Base-by-base conservation (phyloP, 2,329 filamentous ascomycete species). In the Bipolaris gigantea region DNA sequence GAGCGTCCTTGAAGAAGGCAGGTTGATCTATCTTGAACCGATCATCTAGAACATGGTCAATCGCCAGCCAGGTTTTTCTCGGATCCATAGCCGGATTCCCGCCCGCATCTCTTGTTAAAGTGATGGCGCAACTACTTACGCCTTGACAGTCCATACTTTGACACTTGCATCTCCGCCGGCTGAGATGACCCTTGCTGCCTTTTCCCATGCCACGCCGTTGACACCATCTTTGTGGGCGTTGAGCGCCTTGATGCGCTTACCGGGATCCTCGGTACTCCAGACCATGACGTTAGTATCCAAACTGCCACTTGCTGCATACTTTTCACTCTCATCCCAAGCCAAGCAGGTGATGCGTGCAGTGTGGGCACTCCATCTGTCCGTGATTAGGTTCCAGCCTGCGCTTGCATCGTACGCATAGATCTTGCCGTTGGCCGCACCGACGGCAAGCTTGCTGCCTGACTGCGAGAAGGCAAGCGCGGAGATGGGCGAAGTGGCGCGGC, bases 191-290 rank as follows among this genome's bases (percentile, higher is more conserved):
- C 84, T 90, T 6, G 60, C 62, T 75, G 53, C 80, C 53, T 64
- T 63, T 80, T 90, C 81, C 92, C 93, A 99, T 11, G 83, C 83
- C 15, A 97, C 88, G 15, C 90, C 93, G 63, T 89, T 91, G 16
- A 97, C 92, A 9, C 94, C 94, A 70, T 97, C 94, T 77, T 97
- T 97, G 78, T 99, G 94, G 45, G 93, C 92, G 70, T 96, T 96
- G 19, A 86, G 77, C 13, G 86, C 88, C 79, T 94, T 93, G 63
- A 95, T 84, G 63, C 93, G 84, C 75, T 89, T 89, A 2, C 90
- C 92, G 0, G 93, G 93, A 71, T 90, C 89, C 39, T 80, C 78
- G 51, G 97, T 75, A 72, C 90, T 96, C 91, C 94, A 99, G 27
- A 96, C 86, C 71, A 90, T 92, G 18, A 99, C 83, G 68, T 96